Evolutionary conservation across 176 grass and related monocot species (phyloP), one percentile per base, ranked within the genome.

Genomic region (Poa pratensis): DNA sequence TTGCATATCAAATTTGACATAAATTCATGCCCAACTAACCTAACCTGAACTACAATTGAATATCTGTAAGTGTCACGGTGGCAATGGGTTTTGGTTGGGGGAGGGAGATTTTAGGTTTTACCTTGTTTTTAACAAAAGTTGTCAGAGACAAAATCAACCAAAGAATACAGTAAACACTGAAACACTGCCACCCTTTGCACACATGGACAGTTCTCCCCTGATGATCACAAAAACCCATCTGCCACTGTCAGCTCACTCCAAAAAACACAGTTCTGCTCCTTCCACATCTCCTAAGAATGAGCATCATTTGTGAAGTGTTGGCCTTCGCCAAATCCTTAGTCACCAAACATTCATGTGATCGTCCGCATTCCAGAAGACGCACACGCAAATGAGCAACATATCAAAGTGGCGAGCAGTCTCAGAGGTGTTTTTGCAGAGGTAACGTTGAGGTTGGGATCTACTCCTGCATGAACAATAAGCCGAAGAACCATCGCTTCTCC

Each of bases 131-230:
- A 30, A 28, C 23, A 74, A 10, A 68, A 68, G 0, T 68, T 37
- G 7, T 68, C 17, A 46, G 16, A 65, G 16, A 37, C 15, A 1
- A 5, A 37, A 68, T 68, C 3, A 37, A 68, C 65, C 65, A 68
- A 37, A 10, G 45, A 74, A 73, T 50, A 28, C 22, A 24, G 13
- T 49, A 27, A 28, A 74, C 7, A 51, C 23, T 74, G 69, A 43
- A 48, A 46, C 69, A 16, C 24, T 63, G 14, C 71, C 71, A 74
- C 71, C 71, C 45, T 28, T 74, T 74, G 45, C 71, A 11, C 15
- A 19, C 70, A 50, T 50, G 70, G 6, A 73, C 70, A 48, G 12
- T 73, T 62, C 43, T 73, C 42, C 42, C 43, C 27, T 26, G 43
- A 27, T 73, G 12, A 27, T 74, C 24, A 51, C 71, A 74, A 51